Evolutionary conservation across 2,329 filamentous ascomycete genomes (phyloP).

Genomic region (Aschersonia sp.): DNA sequence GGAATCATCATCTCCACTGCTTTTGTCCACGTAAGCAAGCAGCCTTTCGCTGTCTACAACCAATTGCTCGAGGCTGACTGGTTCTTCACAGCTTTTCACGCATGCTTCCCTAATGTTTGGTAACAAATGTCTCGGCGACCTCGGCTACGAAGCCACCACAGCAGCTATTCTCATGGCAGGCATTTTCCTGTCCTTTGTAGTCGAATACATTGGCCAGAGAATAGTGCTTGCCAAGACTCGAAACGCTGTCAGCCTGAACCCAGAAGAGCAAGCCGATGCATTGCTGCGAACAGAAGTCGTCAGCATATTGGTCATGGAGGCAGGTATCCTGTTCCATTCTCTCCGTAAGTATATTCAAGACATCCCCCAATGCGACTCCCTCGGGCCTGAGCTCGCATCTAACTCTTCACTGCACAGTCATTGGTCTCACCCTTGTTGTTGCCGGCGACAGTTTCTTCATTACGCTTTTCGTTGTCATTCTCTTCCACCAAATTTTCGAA

Average conservation of each 20-base stretch:
- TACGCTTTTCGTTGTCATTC: slow-evolving; percentile 50
- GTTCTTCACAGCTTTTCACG: slow-evolving; percentile 46
- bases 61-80: background rate
- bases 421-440: slow-evolving; percentile 49
- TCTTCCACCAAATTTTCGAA: slow-evolving; percentile 70
- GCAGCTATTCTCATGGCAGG: slow-evolving; percentile 62
- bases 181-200: slow-evolving; percentile 55
- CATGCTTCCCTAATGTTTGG: slow-evolving; percentile 60
- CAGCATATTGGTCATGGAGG: slow-evolving; percentile 55
- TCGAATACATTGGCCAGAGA: slow-evolving; percentile 53
- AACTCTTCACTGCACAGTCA: slow-evolving; percentile 27
- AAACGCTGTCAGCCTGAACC: slow-evolving; percentile 11
- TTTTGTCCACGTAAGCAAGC: slow-evolving; percentile 47
- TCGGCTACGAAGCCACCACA: slow-evolving; percentile 55
- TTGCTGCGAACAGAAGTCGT: slow-evolving; percentile 32
- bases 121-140: slow-evolving; percentile 51
- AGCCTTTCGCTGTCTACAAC: background rate
- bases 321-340: slow-evolving; percentile 63
- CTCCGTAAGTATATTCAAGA: slow-evolving; percentile 30
- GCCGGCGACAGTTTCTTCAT: slow-evolving; percentile 40
- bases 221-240: slow-evolving; percentile 28
- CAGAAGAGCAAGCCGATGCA: slow-evolving; percentile 11
- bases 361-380: background rate
- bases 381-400: too few relatives aligned
- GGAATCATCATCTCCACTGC: slow-evolving; percentile 60